Conservation (phyloP, 2,329 filamentous ascomycete species). For the Nectriaceae sp. region DNA sequence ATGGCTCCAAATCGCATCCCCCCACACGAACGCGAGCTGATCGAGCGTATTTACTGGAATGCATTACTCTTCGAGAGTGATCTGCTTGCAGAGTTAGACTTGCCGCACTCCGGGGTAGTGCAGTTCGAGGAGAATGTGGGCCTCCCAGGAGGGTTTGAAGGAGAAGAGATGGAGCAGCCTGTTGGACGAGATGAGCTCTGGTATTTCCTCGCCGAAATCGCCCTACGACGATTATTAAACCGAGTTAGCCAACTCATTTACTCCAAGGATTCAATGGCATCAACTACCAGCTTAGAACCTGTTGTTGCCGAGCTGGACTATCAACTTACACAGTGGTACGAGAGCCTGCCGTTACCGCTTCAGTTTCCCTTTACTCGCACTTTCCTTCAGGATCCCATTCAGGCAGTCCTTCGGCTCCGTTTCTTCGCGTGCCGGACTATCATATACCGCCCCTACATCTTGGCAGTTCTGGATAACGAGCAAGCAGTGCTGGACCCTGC, state of each 20-base stretch:
- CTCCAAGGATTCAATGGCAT: constrained; percentile 70
- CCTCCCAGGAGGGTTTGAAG: constrained; percentile 75
- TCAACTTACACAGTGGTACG: constrained; percentile 84
- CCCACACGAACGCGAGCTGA: constrained; percentile 69
- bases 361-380: constrained; percentile 75
- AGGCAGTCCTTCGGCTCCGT: constrained; percentile 75
- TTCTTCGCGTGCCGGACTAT: constrained; percentile 87
- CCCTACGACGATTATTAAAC: constrained; percentile 74
- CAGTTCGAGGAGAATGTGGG: constrained; percentile 81
- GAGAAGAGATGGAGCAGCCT: constrained; percentile 63
- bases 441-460: constrained; percentile 81
- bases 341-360: constrained; percentile 71
- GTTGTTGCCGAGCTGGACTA: constrained; percentile 80
- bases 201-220: constrained; percentile 86
- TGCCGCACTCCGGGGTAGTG: constrained; percentile 81
- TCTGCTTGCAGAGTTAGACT: constrained; percentile 74
- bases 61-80: constrained; percentile 79
- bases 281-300: constrained; percentile 73
- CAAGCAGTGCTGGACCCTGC: constrained; percentile 69
- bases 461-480: constrained; percentile 78
- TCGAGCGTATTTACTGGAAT: constrained; percentile 84
- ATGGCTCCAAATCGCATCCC: constrained; percentile 73
- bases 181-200: constrained; percentile 77
- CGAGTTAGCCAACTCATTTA: constrained; percentile 80
- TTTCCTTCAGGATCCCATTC: constrained; percentile 70